Conservation (phyloP, 768 basidiomycete genomes). For the Suillus decipiens region DNA sequence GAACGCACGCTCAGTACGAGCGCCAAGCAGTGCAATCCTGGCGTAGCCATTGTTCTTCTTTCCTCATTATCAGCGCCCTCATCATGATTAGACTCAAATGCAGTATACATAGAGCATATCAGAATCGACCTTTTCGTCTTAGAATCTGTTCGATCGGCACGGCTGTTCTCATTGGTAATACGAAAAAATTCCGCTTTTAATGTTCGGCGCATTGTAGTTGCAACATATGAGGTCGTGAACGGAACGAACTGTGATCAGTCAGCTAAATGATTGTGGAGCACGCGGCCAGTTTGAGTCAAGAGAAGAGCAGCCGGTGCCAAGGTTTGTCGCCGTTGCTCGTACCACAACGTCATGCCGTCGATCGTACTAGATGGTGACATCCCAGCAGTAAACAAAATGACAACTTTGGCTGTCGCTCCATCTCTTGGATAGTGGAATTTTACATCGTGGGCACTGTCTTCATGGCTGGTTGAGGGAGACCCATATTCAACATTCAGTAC, state of each 20-base stretch:
- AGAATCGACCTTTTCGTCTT: neutral
- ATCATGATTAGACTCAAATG: neutral
- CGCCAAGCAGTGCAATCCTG: neutral
- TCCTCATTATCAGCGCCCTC: neutral
- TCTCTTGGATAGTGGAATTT: too few species aligned
- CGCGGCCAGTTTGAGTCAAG: too few species aligned
- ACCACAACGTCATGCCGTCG: neutral
- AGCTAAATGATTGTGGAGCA: too few species aligned
- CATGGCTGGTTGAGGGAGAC: neutral
- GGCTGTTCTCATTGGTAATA: neutral
- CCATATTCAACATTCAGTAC: neutral
- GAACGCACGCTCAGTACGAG: neutral
- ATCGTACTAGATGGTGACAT: slow-evolving; percentile 43
- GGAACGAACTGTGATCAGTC: neutral
- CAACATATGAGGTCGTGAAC: neutral
- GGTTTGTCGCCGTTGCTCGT: neutral
- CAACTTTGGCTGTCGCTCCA: too few species aligned
- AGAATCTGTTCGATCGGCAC: neutral
- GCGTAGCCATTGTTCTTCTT: neutral
- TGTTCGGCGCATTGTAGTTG: neutral
- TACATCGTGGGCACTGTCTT: neutral
- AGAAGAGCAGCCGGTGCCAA: neutral
- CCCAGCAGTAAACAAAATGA: slow-evolving; percentile 34
- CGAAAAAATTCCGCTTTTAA: neutral
- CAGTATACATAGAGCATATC: neutral